phyloP scores from a whole-genome alignment of 768 basidiomycete genomes.

The Tricholoma terreum region DNA sequence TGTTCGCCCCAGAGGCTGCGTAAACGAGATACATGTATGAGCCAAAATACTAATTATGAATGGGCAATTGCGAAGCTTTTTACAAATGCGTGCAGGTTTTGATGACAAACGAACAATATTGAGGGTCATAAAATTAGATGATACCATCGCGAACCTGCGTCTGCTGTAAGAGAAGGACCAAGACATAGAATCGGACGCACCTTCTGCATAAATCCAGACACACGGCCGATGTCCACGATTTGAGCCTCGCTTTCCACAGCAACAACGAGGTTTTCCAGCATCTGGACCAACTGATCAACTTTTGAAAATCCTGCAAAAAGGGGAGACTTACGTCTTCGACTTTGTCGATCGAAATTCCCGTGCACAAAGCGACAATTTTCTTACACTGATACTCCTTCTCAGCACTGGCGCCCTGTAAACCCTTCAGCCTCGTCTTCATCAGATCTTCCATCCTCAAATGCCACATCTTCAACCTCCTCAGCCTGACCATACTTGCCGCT shows the following conservation, averaged over 20 bases:
- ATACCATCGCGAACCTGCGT: slow-evolving; percentile 59
- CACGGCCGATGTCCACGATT: slow-evolving; percentile 77
- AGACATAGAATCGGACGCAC: slow-evolving; percentile 32
- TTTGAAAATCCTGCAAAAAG: background rate
- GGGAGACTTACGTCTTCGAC: slow-evolving; percentile 77
- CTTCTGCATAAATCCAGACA: slow-evolving; percentile 92
- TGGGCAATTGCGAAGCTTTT: slow-evolving; percentile 22
- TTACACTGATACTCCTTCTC: slow-evolving; percentile 92
- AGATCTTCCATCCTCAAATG: slow-evolving; percentile 74
- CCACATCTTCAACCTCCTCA: slow-evolving; percentile 82
- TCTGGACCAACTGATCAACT: slow-evolving; percentile 37
- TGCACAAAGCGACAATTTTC: slow-evolving; percentile 87
- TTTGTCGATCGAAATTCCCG: slow-evolving; percentile 80
- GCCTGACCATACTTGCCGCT: slow-evolving; percentile 56
- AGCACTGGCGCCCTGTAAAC: slow-evolving; percentile 73
- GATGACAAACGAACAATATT: slow-evolving; percentile 16
- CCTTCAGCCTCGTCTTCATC: slow-evolving; percentile 64
- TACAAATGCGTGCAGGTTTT: slow-evolving; percentile 29
- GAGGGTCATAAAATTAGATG: slow-evolving; percentile 35
- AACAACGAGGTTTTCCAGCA: slow-evolving; percentile 80
- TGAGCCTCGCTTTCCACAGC: slow-evolving; percentile 88
- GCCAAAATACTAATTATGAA: slow-evolving; percentile 9
- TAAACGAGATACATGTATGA: background rate
- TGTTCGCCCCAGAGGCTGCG: slow-evolving; percentile 78
- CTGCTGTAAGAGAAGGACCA: background rate